Evolutionary conservation across 345 rosid genomes (phyloP), one percentile per base, ranked within the genome.

Genomic region (Gossypium mustelinum): DNA sequence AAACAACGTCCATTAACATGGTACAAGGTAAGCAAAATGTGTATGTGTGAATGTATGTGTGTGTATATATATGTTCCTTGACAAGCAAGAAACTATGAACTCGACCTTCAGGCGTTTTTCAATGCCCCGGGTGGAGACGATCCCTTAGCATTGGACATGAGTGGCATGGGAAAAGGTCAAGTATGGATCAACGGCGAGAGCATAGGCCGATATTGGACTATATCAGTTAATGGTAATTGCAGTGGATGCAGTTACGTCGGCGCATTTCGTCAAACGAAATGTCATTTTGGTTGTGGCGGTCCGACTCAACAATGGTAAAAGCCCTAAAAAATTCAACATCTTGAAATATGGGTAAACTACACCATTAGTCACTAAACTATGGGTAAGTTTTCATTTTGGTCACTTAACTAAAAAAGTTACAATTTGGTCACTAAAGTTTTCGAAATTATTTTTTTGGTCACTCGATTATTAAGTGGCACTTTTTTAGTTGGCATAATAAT

Each of bases 81-180:
- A 48, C 52, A 51, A 70, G n/a, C n/a, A 13, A 13, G 47, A 17
- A 24, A 14, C 44, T 7, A 29, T 25, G 9, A 50, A 41, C 44
- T 39, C 25, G 1, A 47, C 39, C 16, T 74, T 61, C 82, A 94
- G 97, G 88, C 96, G 50, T 85, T 81, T 71, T 94, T 94, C 68
- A 86, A 94, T 77, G 87, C 87, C 24, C 97, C 98, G 25, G 60
- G 72, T 60, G 99, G 97, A 54, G 76, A 80, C 10, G 92, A 95
- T 72, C 98, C 99, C 2, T 18, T 95, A 68, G 99, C 97, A 79
- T 84, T 95, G 82, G 97, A 94, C 76, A 73, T 94, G 79, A 68
- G 81, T 56, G 87, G 98, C 79, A 94, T 94, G 98, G 95, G 97
- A 39, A 94, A 94, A 85, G 98, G 98, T n/a, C 94, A 91, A 82